phyloP scores from a whole-genome alignment of 805 yeast species.

The Sugiyamaella boreocaroliniensis region DNA sequence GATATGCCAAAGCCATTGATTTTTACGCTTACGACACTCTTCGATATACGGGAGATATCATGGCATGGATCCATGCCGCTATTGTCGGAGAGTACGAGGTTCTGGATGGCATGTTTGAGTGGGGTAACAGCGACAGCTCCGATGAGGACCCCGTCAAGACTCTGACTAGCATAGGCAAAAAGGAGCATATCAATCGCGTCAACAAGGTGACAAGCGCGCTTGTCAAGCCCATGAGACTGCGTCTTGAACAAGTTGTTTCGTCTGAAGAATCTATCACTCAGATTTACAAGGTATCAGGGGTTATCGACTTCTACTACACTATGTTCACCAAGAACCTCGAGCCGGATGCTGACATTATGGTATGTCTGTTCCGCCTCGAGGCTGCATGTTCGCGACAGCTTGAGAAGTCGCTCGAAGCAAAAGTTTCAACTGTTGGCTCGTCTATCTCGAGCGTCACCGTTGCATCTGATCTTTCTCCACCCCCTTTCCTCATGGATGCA shows the following conservation, averaged over 20 bases:
- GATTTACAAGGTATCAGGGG: conserved; percentile 52
- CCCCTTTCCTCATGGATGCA: conserved; percentile 75
- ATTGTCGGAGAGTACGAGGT: conserved; percentile 84
- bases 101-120: conserved; percentile 53
- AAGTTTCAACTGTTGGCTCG: conserved; percentile 30
- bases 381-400: conserved; percentile 35
- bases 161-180: conserved; percentile 26
- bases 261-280: conserved; percentile 53
- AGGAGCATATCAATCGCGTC: conserved; percentile 32
- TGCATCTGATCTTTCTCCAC: conserved; percentile 55
- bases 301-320: conserved; percentile 56
- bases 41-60: conserved; percentile 75
- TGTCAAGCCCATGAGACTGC: conserved; percentile 52
- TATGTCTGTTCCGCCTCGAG: conserved; percentile 28
- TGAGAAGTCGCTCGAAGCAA: conserved; percentile 36
- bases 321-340: conserved; percentile 45
- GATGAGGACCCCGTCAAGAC: not conserved
- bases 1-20: conserved; percentile 44
- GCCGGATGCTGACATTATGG: conserved; percentile 25
- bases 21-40: conserved; percentile 72
- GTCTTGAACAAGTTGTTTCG: conserved; percentile 62
- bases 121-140: conserved; percentile 5
- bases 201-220: conserved; percentile 48
- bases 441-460: conserved; percentile 26
- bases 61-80: conserved; percentile 81